Base-by-base conservation (phyloP, 495 filamentous ascomycete species). In the Aspergillus funiculosus region DNA sequence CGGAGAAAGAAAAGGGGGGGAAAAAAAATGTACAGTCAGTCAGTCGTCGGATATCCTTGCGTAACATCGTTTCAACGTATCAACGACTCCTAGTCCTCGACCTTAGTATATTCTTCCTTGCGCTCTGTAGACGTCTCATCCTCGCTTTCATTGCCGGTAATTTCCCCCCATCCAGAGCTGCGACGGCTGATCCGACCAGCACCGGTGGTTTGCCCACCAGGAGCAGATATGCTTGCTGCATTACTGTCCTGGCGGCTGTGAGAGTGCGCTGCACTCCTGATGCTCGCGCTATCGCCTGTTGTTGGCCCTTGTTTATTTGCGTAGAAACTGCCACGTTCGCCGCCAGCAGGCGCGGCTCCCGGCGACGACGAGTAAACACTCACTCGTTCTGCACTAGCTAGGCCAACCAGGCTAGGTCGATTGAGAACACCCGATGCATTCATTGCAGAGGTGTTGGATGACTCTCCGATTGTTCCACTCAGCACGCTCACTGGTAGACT, bases 401-500 rank as follows among this genome's bases (percentile, higher is more conserved):
- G 69, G 5, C 77, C 78, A 34, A 80, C 75, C 9, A 80, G 64
- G 30, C 75, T 78, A 5, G 79, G 76, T 17, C 78, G 71, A 32
- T 52, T 69, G 6, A 68, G 58, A 0, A 69, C 62, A 5, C 66
- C 69, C 5, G 67, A 48, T 1, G 54, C 70, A 71, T 71, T 85
- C 70, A 71, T 80, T 56, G 53, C 65, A 1, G 78, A 66, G 3
- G 67, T 51, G 28, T 64, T 73, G 22, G 73, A 67, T 32, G 71
- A 59, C 38, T 77, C 75, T 29, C 79, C 83, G 43, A 86, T 73
- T 50, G 80, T 91, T 6, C 82, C 80, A 46, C 87, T 92, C 10
- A 98, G 77, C 1, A 96, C 81, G 60, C 87, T 94, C 20, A 98
- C 67, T 1, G 92, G 92, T 2, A 98, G 72, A 20, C 82, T 87